Evolutionary conservation across 768 basidiomycete species (phyloP).

Genomic region (Sporobolomyces phaffii): DNA sequence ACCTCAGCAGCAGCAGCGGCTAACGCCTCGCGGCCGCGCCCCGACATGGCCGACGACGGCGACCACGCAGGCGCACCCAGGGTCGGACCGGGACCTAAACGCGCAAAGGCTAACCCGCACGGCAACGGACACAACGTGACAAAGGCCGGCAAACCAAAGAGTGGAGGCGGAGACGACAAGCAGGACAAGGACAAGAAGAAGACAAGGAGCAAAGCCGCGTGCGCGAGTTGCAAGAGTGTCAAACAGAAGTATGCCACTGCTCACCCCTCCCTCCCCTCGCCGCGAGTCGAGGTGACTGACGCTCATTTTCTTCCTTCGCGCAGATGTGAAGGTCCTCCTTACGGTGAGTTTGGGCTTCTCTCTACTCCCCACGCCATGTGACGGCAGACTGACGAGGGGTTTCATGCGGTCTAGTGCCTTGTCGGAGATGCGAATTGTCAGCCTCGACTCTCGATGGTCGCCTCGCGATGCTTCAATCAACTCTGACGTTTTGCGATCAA

Average conservation of each 20-base stretch:
- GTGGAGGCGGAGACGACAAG: neutral
- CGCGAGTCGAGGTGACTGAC: neutral
- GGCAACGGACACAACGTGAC: too few species aligned
- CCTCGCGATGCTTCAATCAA: neutral
- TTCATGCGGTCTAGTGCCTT: conserved; percentile 19
- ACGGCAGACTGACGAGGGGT: neutral
- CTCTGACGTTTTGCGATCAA: neutral
- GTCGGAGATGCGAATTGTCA: conserved; percentile 34
- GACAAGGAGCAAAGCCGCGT: conserved; percentile 34
- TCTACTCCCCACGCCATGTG: too few species aligned
- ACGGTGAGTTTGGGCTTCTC: conserved; percentile 1
- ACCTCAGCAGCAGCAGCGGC: too few species aligned
- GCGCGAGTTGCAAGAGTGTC: conserved; percentile 29
- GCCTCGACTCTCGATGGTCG: neutral
- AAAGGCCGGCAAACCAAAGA: neutral
- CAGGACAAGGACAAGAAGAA: conserved; percentile 21
- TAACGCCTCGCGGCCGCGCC: too few species aligned
- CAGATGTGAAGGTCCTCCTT: conserved; percentile 36
- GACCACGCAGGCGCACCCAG: too few species aligned
- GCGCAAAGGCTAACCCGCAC: too few species aligned
- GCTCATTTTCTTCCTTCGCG: neutral
- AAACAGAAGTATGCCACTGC: conserved; percentile 24
- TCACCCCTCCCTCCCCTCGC: neutral
- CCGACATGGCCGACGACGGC: too few species aligned
- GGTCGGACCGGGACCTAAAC: too few species aligned